These are phyloP conservation scores for Dioszegia hungarica DNA, from an alignment of 768 basidiomycete genomes.

Conservation along the genomic window DNA sequence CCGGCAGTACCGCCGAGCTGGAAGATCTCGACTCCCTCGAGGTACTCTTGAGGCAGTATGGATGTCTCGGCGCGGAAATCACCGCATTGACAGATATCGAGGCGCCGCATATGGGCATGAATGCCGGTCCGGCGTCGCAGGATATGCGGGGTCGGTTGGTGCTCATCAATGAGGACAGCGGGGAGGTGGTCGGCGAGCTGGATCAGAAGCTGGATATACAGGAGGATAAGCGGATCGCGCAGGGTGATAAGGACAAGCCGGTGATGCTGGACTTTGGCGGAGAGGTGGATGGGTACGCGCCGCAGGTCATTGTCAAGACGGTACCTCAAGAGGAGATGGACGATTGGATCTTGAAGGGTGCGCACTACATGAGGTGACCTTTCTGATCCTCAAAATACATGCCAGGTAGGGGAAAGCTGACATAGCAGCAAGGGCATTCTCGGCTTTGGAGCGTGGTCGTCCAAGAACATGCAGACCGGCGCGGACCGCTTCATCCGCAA, in stretches of 20 bases:
- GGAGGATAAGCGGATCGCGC: slow-evolving; percentile 59
- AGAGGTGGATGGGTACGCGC: slow-evolving; percentile 45
- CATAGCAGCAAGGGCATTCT: slow-evolving; percentile 62
- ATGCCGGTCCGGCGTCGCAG: slow-evolving; percentile 6
- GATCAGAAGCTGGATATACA: slow-evolving; percentile 58
- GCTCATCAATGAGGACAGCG: slow-evolving; percentile 66
- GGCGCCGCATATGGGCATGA: slow-evolving; percentile 9
- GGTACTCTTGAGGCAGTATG: slow-evolving; percentile 64
- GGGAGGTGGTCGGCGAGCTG: slow-evolving; percentile 67
- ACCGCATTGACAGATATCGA: slow-evolving; percentile 24
- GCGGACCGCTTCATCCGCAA: slow-evolving; percentile 62
- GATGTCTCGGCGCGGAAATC: slow-evolving; percentile 24
- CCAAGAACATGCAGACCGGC: slow-evolving; percentile 61
- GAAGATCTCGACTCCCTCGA: slow-evolving; percentile 60
- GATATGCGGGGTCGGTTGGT: slow-evolving; percentile 59
- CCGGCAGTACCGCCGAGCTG: slow-evolving; percentile 48
- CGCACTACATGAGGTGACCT: slow-evolving; percentile 63
- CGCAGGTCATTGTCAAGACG: slow-evolving; percentile 59
- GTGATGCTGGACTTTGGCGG: slow-evolving; percentile 70
- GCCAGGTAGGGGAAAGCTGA: too few species aligned
- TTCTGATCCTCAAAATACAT: too few species aligned
- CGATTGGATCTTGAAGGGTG: slow-evolving; percentile 59
- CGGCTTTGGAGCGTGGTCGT: slow-evolving; percentile 60
- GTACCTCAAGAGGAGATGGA: slow-evolving; percentile 66
- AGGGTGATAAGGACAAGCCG: slow-evolving; percentile 48